These are phyloP conservation scores for Carex cristatella DNA, from an alignment of 176 grass and related monocot genomes.

Conservation along the genomic window DNA sequence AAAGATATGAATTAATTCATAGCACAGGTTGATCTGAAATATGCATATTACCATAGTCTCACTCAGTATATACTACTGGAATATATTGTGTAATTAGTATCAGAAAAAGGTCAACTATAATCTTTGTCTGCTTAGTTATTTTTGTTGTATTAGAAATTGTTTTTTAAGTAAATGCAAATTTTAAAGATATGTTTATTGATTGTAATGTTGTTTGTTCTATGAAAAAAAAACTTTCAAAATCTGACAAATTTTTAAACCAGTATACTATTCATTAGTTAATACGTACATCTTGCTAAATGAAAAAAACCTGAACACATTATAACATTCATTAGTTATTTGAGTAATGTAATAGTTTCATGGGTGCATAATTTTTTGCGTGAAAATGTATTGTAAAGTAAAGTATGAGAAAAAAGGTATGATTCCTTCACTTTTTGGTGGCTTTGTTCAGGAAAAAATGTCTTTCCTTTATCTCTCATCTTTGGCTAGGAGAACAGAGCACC, in stretches of 20 bases:
- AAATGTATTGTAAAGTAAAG: conserved; percentile 14
- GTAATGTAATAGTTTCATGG: background rate
- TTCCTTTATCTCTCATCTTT: conserved; percentile 14
- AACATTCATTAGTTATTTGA: background rate
- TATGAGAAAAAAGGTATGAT: conserved; percentile 10
- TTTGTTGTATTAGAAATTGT: background rate
- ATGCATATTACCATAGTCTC: too few species aligned
- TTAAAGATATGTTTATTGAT: background rate
- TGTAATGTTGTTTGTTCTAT: background rate
- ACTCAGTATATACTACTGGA: background rate
- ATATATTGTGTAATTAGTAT: background rate
- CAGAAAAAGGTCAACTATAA: background rate
- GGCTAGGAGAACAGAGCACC: conserved; percentile 22
- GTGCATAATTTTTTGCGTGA: background rate
- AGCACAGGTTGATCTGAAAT: too few species aligned
- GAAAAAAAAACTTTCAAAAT: too few species aligned
- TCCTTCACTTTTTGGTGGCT: conserved; percentile 20
- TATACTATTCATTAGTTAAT: background rate
- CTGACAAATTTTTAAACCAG: background rate
- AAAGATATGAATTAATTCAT: too few species aligned
- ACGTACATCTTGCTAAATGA: background rate
- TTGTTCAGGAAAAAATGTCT: conserved; percentile 25
- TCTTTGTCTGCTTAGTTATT: background rate
- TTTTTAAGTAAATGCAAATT: background rate
- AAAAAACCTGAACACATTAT: background rate